Percentiles rank a stretch among this genome's conserved stretches.
These are phyloP conservation scores for Phalaenopsis hybrid DNA, from an alignment of 116 monocot species.

Conservation along the genomic window DNA sequence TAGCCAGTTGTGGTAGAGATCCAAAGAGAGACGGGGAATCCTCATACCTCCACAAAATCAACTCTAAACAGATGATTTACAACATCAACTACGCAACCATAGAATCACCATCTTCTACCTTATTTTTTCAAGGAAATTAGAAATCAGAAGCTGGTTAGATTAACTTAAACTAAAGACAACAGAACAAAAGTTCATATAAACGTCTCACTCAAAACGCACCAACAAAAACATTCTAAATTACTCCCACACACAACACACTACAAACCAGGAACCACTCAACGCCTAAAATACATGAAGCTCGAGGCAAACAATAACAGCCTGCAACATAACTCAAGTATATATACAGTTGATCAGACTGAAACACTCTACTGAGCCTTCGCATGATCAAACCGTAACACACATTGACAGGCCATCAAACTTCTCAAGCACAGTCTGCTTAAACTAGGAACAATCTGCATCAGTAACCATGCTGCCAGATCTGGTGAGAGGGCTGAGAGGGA, in stretches of 20 bases:
- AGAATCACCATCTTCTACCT: background rate
- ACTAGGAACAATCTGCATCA: slow-evolving; percentile 15
- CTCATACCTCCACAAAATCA: too few relatives aligned
- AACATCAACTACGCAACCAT: too few relatives aligned
- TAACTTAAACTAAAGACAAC: slow-evolving; percentile 23
- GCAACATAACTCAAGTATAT: background rate
- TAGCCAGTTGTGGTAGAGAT: too few relatives aligned
- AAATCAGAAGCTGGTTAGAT: slow-evolving; percentile 30
- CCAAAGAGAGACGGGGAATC: too few relatives aligned
- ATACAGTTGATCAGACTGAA: slow-evolving; percentile 15
- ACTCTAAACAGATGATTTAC: background rate
- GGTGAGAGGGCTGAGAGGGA: slow-evolving; percentile 51
- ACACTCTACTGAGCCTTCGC: background rate
- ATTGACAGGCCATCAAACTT: too few relatives aligned
- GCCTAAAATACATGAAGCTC: slow-evolving; percentile 8
- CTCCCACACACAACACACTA: slow-evolving; percentile 11
- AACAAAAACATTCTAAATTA: slow-evolving; percentile 12
- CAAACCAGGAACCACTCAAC: slow-evolving; percentile 28
- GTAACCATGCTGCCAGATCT: slow-evolving; percentile 81
- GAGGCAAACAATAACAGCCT: slow-evolving; percentile 8
- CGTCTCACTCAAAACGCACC: slow-evolving; percentile 11
- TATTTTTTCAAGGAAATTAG: background rate
- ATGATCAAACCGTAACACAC: slow-evolving; percentile 2
- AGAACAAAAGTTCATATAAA: slow-evolving; percentile 1
- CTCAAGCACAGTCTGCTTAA: background rate